Base-by-base conservation (phyloP, 2,329 filamentous ascomycete species). In the Cephalotrichum gorgonifer region DNA sequence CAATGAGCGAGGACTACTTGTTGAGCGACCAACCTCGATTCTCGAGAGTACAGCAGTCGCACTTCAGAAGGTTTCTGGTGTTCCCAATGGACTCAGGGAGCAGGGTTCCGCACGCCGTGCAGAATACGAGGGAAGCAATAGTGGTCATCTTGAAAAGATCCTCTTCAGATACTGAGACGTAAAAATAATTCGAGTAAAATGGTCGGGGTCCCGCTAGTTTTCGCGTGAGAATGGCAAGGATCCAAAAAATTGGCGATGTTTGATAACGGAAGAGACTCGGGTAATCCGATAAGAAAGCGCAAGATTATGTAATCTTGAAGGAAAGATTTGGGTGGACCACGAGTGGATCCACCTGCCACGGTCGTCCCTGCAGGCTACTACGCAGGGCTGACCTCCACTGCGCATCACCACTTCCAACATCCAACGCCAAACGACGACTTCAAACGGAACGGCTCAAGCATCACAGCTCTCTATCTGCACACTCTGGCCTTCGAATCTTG, bases 81-180 rank as follows among this genome's bases (percentile, higher is more conserved):
- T 82, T 83, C 52, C 86, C 88, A 54, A 84, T 85, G 43, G 86
- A 88, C 47, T 84, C 78, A 48, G 93, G 88, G 38, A 97, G 73
- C 3, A 96, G 75, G 64, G 95, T 95, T 53, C 91, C 91, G 65
- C 91, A 97, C 63, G 90, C 87, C 48, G 78, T 87, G 72, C 91
- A 97, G 67, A 97, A 97, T 31, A 95, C 83, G 38, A 97, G 75
- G 47, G 89, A 91, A 50, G 89, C 91, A 56, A 96, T 89, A 17
- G 87, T 83, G 55, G 90, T 82, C 91, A 96, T 96, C 53, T 57
- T 70, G 50, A 12, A n/a, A 27, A 15, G n/a, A 35, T 3, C 30
- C 30, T 8, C 11, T 39, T 4, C n/a, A n/a, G n/a, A n/a, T n/a
- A n/a, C n/a, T n/a, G n/a, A n/a, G n/a, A n/a, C n/a, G n/a, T n/a